phyloP scores from a whole-genome alignment of 805 yeast genomes.

The Kodamaea lidongshanica region DNA sequence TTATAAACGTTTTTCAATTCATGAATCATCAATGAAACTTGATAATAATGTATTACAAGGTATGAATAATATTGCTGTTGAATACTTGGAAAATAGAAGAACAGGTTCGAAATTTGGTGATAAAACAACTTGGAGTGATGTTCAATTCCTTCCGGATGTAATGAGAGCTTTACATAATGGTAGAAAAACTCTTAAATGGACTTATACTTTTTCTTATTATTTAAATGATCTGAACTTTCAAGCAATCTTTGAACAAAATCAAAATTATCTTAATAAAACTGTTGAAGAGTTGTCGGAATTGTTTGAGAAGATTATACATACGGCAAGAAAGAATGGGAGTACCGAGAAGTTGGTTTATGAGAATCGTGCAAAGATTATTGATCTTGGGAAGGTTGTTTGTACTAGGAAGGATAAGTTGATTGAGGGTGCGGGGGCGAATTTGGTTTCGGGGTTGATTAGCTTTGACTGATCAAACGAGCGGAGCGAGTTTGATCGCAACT shows the following conservation, averaged over 20 bases:
- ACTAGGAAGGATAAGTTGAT: slow-evolving; percentile 37
- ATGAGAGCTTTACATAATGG: slow-evolving; percentile 59
- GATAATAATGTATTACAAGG: slow-evolving; percentile 60
- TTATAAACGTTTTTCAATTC: slow-evolving; percentile 67
- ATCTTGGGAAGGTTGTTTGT: slow-evolving; percentile 37
- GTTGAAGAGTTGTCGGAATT: slow-evolving; percentile 66
- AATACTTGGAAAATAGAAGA: slow-evolving; percentile 55
- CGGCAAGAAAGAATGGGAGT: slow-evolving; percentile 18
- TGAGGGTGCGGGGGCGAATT: slow-evolving; percentile 39
- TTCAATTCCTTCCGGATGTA: slow-evolving; percentile 74
- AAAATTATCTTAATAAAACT: slow-evolving; percentile 53
- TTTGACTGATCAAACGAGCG: slow-evolving; percentile 15
- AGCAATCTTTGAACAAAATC: slow-evolving; percentile 64
- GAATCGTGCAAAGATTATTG: slow-evolving; percentile 34
- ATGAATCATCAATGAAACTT: slow-evolving; percentile 67
- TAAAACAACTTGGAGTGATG: slow-evolving; percentile 71
- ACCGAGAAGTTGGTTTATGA: slow-evolving; percentile 28
- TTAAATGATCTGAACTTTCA: slow-evolving; percentile 49
- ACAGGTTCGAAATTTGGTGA: no score
- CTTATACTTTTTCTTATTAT: slow-evolving; percentile 75
- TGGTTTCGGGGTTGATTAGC: slow-evolving; percentile 26
- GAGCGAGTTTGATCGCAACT: no score
- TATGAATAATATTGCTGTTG: slow-evolving; percentile 57
- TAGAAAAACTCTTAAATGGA: slow-evolving; percentile 80
- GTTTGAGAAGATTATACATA: slow-evolving; percentile 39